Percentiles rank a stretch among this genome's conserved stretches.
These are phyloP conservation scores for Hypoxylon sp. DNA, from an alignment of 2,329 filamentous ascomycete species.

Conservation along the genomic window DNA sequence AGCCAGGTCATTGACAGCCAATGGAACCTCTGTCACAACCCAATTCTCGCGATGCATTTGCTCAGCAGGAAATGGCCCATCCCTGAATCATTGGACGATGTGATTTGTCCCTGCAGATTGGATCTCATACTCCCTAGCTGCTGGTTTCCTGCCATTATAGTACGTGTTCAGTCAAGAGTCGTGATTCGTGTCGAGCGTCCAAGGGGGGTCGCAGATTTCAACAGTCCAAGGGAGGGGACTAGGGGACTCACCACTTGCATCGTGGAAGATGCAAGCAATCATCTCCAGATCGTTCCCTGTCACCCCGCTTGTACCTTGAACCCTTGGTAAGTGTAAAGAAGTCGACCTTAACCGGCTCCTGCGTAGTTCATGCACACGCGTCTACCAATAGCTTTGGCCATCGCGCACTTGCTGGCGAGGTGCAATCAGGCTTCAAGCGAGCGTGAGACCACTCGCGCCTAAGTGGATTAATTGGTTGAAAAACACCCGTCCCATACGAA, in stretches of 20 bases:
- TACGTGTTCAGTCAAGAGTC: slow-evolving; percentile 47
- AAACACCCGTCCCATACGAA: slow-evolving; percentile 49
- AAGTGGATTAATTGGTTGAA: slow-evolving; percentile 49
- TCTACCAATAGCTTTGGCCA: slow-evolving; percentile 38
- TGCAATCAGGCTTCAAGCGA: slow-evolving; percentile 43
- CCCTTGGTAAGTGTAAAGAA: slow-evolving; percentile 15
- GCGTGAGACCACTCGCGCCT: slow-evolving; percentile 48
- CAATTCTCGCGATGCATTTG: slow-evolving; percentile 47
- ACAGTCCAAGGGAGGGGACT: slow-evolving; percentile 26
- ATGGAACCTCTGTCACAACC: slow-evolving; percentile 44
- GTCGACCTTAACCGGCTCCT: slow-evolving; percentile 26
- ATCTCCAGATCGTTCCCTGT: slow-evolving; percentile 30
- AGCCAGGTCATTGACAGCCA: slow-evolving; percentile 49
- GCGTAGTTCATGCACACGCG: slow-evolving; percentile 38
- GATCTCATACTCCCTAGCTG: slow-evolving; percentile 30
- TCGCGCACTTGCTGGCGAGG: slow-evolving; percentile 36
- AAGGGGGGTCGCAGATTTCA: slow-evolving; percentile 31
- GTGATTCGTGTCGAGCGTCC: slow-evolving; percentile 47
- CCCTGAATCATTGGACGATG: slow-evolving; percentile 39
- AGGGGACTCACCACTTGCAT: slow-evolving; percentile 25
- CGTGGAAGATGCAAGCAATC: slow-evolving; percentile 34
- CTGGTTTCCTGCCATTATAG: slow-evolving; percentile 41
- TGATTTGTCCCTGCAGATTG: slow-evolving; percentile 29
- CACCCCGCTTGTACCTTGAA: slow-evolving; percentile 18
- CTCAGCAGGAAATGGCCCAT: slow-evolving; percentile 22